phyloP scores from a whole-genome alignment of 164 flowering plant genomes.

The Vitis rupestris region DNA sequence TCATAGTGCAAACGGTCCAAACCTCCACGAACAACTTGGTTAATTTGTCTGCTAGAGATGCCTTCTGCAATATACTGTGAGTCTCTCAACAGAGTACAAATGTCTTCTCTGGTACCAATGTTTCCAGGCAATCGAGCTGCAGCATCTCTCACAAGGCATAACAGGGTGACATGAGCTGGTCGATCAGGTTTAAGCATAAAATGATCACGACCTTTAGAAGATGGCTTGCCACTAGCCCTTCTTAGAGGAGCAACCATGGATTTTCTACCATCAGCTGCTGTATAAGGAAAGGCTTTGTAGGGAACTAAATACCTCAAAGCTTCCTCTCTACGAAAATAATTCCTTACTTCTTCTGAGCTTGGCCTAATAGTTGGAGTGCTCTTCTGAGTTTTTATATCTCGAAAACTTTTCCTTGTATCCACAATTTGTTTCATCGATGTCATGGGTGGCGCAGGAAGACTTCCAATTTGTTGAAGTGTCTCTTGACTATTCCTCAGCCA shows the following conservation, averaged over 20 bases:
- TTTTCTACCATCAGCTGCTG: conserved; percentile 93
- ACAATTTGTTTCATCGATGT: conserved; percentile 58
- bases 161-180: conserved; percentile 93
- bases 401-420: conserved; percentile 92
- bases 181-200: conserved; percentile 91
- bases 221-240: conserved; percentile 94
- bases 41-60: conserved; percentile 83
- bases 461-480: conserved; percentile 91
- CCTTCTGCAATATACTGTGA: conserved; percentile 94
- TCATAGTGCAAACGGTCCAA: conserved; percentile 97
- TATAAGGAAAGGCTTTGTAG: conserved; percentile 89
- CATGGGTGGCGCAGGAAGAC: conserved; percentile 86
- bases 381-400: conserved; percentile 91
- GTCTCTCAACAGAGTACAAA: conserved; percentile 90
- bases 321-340: conserved; percentile 87
- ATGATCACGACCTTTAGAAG: conserved; percentile 95
- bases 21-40: conserved; percentile 96
- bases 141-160: conserved; percentile 97
- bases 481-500: conserved; percentile 97
- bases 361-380: conserved; percentile 81
- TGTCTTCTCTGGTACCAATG: conserved; percentile 98
- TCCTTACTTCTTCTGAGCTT: conserved; percentile 87
- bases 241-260: conserved; percentile 94
- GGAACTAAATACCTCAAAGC: conserved; percentile 83
- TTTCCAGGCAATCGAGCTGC: conserved; percentile 96